These are phyloP conservation scores for Chlorophyllum brunneum DNA, from an alignment of 768 basidiomycete species.

Conservation along the genomic window DNA sequence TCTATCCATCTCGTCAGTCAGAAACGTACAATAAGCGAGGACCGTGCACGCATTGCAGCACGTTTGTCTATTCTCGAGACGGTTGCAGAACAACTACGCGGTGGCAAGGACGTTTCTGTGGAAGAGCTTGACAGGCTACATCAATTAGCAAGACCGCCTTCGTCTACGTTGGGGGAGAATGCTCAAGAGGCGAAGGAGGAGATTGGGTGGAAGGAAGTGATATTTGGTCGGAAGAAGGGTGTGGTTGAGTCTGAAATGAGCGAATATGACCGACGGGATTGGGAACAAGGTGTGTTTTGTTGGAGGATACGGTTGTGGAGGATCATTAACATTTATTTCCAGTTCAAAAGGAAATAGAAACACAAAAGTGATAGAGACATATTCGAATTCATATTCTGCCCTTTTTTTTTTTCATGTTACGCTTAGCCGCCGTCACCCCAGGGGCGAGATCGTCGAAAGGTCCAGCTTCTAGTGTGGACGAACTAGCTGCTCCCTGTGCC, in stretches of 20 bases:
- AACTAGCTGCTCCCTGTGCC: conserved; percentile 4
- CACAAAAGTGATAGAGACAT: neutral
- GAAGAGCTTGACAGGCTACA: conserved; percentile 53
- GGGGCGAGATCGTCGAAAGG: neutral
- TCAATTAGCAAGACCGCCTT: conserved; percentile 41
- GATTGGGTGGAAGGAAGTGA: conserved; percentile 48
- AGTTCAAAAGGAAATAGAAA: conserved; percentile 13
- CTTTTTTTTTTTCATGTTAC: neutral
- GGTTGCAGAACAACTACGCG: conserved; percentile 46
- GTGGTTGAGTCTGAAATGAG: conserved; percentile 23
- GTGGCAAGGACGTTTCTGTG: conserved; percentile 33
- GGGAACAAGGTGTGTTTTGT: conserved; percentile 33
- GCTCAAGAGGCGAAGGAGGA: conserved; percentile 16
- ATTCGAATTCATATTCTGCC: neutral
- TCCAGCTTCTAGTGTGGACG: neutral
- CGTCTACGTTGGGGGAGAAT: neutral
- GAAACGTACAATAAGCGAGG: conserved; percentile 45
- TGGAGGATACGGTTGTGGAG: neutral
- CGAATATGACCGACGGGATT: conserved; percentile 34
- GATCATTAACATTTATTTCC: neutral
- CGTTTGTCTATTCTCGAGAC: conserved; percentile 62
- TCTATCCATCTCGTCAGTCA: conserved; percentile 63
- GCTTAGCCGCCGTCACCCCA: neutral
- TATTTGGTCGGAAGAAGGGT: conserved; percentile 37
- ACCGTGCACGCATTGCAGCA: conserved; percentile 50